Percentiles rank a stretch among this genome's conserved stretches.
phyloP scores from a whole-genome alignment of 106 monocot genomes.

The Allium cepa region DNA sequence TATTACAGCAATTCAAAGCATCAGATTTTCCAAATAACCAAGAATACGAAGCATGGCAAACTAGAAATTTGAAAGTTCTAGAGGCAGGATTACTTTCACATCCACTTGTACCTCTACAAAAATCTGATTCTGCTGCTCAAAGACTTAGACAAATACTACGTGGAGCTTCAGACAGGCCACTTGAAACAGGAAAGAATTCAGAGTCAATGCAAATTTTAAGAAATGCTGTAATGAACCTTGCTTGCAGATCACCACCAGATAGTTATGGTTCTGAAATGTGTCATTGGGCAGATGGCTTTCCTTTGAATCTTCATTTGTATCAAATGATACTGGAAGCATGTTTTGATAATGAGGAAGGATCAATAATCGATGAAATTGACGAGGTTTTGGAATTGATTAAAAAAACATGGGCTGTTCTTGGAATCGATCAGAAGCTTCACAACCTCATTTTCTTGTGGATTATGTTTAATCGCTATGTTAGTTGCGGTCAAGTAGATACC shows the following conservation, averaged over 20 bases:
- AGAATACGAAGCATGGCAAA: constrained; percentile 67
- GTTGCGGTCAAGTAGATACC: constrained; percentile 54
- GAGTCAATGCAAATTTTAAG: constrained; percentile 91
- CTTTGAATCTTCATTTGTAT: constrained; percentile 82
- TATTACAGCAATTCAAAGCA: constrained; percentile 91
- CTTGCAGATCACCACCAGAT: constrained; percentile 56
- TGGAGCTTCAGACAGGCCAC: constrained; percentile 53
- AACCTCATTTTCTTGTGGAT: constrained; percentile 85
- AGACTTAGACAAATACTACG: constrained; percentile 63
- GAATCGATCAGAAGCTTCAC: constrained; percentile 74
- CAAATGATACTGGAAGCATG: constrained; percentile 74
- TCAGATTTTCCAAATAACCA: constrained; percentile 81
- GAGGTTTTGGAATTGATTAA: constrained; percentile 86
- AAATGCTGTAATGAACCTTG: constrained; percentile 68
- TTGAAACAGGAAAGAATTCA: constrained; percentile 89
- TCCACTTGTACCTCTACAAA: constrained; percentile 49
- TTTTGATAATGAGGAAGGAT: constrained; percentile 79
- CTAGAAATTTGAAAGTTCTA: constrained; percentile 74
- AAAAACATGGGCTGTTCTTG: constrained; percentile 89
- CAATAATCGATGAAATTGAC: constrained; percentile 82
- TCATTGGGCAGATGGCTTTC: constrained; percentile 96
- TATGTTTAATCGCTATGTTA: constrained; percentile 64
- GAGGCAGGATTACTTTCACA: constrained; percentile 85
- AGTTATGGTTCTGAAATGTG: constrained; percentile 51
- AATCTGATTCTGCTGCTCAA: constrained; percentile 55